Conservation (phyloP, 2,329 filamentous ascomycete species). For the Remersonia thermophila region DNA sequence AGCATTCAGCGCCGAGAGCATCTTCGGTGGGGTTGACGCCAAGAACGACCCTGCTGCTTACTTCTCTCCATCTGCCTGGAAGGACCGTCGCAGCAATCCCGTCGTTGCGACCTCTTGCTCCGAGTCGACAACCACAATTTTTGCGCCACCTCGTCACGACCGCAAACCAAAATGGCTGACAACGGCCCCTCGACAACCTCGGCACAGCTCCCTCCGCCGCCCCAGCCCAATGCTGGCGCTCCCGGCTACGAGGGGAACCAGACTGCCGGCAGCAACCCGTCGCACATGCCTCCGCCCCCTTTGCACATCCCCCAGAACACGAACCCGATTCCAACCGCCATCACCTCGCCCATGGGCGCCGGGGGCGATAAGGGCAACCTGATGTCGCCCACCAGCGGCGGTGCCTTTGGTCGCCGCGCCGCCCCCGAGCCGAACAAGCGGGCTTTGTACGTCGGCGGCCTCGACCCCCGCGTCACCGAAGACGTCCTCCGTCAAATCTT, state of each 20-base stretch:
- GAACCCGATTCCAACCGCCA: constrained; percentile 86
- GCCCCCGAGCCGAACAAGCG: constrained; percentile 98
- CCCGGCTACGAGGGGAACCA: constrained; percentile 69
- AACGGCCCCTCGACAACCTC: constrained; percentile 49
- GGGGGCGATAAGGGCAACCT: constrained; percentile 46
- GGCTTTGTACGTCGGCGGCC: constrained; percentile 85
- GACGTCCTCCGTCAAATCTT: constrained; percentile 96
- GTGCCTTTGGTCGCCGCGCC: constrained; percentile 72
- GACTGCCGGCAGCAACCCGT: constrained; percentile 55
- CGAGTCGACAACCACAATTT: constrained; percentile 6
- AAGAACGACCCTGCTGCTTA: constrained; percentile 8
- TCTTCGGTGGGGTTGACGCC: constrained; percentile 11
- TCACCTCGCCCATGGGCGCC: constrained; percentile 73
- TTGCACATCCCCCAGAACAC: constrained; percentile 93
- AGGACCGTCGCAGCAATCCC: constrained; percentile 3
- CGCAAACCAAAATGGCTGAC: constrained; percentile 57
- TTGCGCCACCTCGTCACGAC: constrained; percentile 18
- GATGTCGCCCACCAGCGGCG: constrained; percentile 75
- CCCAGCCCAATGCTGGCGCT: constrained; percentile 55
- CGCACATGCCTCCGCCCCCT: constrained; percentile 80
- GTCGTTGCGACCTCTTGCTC: constrained; percentile 11
- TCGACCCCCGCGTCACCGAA: constrained; percentile 91
- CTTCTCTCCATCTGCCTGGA: constrained; percentile 2
- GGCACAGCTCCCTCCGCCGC: constrained; percentile 56
- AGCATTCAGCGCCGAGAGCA: no score